Conservation (phyloP, 129 eudicot species). For the Oenanthe sinensis region DNA sequence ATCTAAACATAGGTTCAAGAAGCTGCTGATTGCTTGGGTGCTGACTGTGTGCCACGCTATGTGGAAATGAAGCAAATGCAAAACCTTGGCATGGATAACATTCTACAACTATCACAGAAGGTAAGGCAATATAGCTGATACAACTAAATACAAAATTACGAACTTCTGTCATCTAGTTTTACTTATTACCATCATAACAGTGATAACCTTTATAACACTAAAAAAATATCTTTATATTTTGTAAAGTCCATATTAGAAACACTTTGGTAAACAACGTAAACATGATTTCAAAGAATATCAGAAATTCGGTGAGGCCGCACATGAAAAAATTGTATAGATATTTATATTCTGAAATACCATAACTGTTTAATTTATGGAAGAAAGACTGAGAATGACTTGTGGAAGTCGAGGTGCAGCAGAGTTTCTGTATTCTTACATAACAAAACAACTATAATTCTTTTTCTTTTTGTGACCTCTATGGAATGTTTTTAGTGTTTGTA, state of each 20-base stretch:
- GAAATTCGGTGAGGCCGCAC: not conserved
- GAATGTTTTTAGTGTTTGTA: not conserved
- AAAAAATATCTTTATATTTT: not conserved
- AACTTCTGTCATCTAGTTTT: not conserved
- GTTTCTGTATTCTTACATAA: not conserved
- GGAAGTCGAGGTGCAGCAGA: not conserved
- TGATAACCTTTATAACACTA: not conserved
- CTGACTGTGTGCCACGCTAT: conserved; percentile 77
- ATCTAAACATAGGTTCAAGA: conserved; percentile 62
- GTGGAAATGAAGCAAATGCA: conserved; percentile 64
- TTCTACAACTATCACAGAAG: conserved; percentile 47
- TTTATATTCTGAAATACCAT: not conserved
- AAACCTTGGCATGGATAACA: conserved; percentile 46
- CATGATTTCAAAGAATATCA: too few species aligned
- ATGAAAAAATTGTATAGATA: not conserved
- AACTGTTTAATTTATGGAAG: not conserved
- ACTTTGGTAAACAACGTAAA: too few species aligned
- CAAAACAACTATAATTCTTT: not conserved
- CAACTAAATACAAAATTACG: not conserved
- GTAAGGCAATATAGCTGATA: conserved; percentile 23
- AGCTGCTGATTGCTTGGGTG: conserved; percentile 96
- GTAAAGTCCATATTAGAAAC: too few species aligned
- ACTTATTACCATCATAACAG: not conserved
- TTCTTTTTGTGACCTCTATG: not conserved
- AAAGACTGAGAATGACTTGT: not conserved